These are phyloP conservation scores for Iodosphaeria phyllophila DNA, from an alignment of 2,329 filamentous ascomycete genomes.

Conservation along the genomic window DNA sequence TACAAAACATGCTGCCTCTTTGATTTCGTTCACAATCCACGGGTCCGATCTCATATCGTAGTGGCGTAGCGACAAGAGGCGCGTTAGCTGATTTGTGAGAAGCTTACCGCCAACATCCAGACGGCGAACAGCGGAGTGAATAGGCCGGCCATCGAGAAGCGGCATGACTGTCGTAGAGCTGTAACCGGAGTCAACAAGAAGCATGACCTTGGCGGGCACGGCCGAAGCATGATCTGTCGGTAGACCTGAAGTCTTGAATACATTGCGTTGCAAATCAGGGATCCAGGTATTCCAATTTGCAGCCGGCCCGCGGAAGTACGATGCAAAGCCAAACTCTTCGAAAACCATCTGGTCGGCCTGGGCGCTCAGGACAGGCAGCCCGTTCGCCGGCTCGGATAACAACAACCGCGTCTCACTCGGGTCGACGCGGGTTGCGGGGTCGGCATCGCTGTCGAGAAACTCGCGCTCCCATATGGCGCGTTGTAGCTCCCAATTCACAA, in stretches of 20 bases:
- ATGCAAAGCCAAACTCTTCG: constrained; percentile 86
- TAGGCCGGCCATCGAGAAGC: constrained; percentile 57
- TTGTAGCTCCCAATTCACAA: constrained; percentile 93
- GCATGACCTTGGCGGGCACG: constrained; percentile 57
- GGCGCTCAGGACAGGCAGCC: constrained; percentile 59
- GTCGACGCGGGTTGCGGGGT: constrained; percentile 53
- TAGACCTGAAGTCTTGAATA: constrained; percentile 43
- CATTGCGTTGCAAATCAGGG: constrained; percentile 50
- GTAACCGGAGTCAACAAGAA: constrained; percentile 82
- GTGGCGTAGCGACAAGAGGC: constrained; percentile 74
- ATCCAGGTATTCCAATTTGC: constrained; percentile 75
- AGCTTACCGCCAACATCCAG: constrained; percentile 87
- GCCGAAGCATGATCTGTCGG: constrained; percentile 20
- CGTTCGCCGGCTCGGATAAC: constrained; percentile 72
- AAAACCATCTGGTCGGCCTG: constrained; percentile 96
- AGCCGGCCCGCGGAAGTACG: constrained; percentile 59
- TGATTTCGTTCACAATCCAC: constrained; percentile 88
- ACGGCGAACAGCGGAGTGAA: constrained; percentile 66
- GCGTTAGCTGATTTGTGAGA: constrained; percentile 81
- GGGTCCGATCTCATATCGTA: constrained; percentile 93
- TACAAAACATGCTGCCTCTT: constrained; percentile 76
- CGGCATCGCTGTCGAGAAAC: constrained; percentile 56
- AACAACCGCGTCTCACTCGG: constrained; percentile 69
- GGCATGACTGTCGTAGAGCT: constrained; percentile 86
- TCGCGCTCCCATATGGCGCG: constrained; percentile 90